Percentiles rank a stretch among this genome's conserved stretches.
phyloP scores from a whole-genome alignment of 805 yeast genomes.

The Candida coleopterorum region DNA sequence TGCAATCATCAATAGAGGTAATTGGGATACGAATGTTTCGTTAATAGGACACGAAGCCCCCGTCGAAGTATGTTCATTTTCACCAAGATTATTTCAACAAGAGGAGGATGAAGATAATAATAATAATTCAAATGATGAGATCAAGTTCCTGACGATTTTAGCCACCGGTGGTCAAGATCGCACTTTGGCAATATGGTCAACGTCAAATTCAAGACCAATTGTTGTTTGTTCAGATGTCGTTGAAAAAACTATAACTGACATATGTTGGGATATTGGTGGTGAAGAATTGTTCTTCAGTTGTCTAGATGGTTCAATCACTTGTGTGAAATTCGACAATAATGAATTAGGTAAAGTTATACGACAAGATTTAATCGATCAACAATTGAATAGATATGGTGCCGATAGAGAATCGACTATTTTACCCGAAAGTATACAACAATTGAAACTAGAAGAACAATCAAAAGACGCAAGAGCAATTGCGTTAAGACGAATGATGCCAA shows the following conservation, averaged over 20 bases:
- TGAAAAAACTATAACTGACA: constrained; percentile 76
- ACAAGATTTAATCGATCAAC: constrained; percentile 57
- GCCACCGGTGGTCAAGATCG: constrained; percentile 97
- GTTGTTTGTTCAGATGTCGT: constrained; percentile 75
- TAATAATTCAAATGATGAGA: constrained; percentile 18
- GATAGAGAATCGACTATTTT: constrained; percentile 79
- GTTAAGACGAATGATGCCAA: constrained; percentile 8
- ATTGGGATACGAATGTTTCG: constrained; percentile 72
- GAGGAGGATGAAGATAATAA: constrained; percentile 11
- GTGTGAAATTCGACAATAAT: constrained; percentile 54
- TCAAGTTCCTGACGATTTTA: constrained; percentile 58
- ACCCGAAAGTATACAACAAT: constrained; percentile 82
- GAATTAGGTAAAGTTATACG: constrained; percentile 76
- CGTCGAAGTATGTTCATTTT: constrained; percentile 73
- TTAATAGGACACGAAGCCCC: constrained; percentile 83
- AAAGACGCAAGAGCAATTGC: constrained; percentile 12
- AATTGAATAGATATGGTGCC: constrained; percentile 80
- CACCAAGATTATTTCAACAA: constrained; percentile 61
- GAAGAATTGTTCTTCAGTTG: constrained; percentile 68
- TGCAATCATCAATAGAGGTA: constrained; percentile 69
- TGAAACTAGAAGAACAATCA: constrained; percentile 65
- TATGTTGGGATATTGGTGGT: constrained; percentile 87
- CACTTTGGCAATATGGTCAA: constrained; percentile 84
- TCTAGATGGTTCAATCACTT: constrained; percentile 77
- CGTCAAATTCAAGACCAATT: constrained; percentile 69